Conservation (phyloP, 805 yeast genomes). For the Saccharomycopsis capsularis region DNA sequence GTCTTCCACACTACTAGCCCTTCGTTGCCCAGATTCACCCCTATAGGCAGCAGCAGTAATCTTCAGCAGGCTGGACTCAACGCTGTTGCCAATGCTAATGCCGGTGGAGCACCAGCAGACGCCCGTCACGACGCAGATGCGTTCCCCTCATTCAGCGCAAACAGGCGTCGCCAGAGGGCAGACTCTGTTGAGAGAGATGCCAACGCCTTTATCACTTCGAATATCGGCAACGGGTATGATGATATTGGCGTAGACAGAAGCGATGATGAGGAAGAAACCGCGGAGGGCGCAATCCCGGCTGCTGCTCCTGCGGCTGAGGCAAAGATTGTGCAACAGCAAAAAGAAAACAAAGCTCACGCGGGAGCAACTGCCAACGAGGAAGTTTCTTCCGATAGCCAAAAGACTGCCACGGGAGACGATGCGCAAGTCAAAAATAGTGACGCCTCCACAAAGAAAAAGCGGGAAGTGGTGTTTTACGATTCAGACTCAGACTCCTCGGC, state of each 20-base stretch:
- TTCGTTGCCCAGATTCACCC: conserved; percentile 12
- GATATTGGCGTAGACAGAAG: too few relatives aligned
- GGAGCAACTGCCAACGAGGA: neutral
- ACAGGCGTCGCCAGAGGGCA: too few relatives aligned
- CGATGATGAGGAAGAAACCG: conserved; percentile 6
- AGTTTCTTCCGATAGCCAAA: neutral
- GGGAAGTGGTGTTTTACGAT: conserved; percentile 11
- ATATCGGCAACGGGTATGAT: too few relatives aligned
- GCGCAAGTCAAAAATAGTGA: too few relatives aligned
- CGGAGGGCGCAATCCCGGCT: conserved; percentile 11
- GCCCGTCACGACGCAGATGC: too few relatives aligned
- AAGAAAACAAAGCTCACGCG: neutral
- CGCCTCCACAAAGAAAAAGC: conserved; percentile 1
- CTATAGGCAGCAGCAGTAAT: neutral
- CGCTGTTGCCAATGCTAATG: neutral
- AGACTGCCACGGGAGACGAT: neutral
- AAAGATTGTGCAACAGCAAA: neutral
- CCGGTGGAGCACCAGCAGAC: too few relatives aligned
- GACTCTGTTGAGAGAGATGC: neutral
- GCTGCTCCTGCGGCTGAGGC: conserved; percentile 11
- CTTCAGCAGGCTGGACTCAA: neutral
- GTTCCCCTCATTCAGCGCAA: too few relatives aligned
- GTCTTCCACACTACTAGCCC: conserved; percentile 10
- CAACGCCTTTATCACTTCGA: too few relatives aligned
- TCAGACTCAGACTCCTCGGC: neutral